Conservation (phyloP, 805 yeast species). For the Saccharomycopsis vini region DNA sequence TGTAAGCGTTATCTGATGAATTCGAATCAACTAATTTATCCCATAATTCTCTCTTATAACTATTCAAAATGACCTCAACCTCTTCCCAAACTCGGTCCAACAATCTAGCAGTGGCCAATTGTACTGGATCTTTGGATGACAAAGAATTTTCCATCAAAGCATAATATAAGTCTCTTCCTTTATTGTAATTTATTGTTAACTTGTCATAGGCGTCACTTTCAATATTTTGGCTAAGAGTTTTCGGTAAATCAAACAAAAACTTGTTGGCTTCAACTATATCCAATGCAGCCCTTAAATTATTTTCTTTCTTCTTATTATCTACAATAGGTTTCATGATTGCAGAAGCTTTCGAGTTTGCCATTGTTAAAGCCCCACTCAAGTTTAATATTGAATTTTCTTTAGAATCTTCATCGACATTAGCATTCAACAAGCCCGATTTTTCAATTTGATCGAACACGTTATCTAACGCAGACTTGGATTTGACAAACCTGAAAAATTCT, state of each 20-base stretch:
- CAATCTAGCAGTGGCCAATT: slow-evolving; percentile 28
- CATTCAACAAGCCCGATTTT: slow-evolving; percentile 25
- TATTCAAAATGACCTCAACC: slow-evolving; percentile 44
- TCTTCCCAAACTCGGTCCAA: slow-evolving; percentile 47
- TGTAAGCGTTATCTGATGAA: slow-evolving; percentile 26
- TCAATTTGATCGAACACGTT: slow-evolving; percentile 47
- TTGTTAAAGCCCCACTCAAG: slow-evolving; percentile 34
- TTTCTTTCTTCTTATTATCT: slow-evolving; percentile 39
- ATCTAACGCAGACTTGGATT: slow-evolving; percentile 55
- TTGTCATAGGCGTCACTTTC: slow-evolving; percentile 46
- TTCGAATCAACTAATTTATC: slow-evolving; percentile 31
- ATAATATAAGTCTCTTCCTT: slow-evolving; percentile 31
- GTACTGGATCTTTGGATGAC: background rate
- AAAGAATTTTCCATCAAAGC: slow-evolving; percentile 19
- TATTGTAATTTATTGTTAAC: slow-evolving; percentile 47
- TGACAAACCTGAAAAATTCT: slow-evolving; percentile 57
- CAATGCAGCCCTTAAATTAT: slow-evolving; percentile 40
- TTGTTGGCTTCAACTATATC: slow-evolving; percentile 44
- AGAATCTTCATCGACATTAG: slow-evolving; percentile 21
- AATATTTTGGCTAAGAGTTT: slow-evolving; percentile 34
- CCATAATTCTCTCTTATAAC: slow-evolving; percentile 50
- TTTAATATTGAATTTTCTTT: slow-evolving; percentile 29
- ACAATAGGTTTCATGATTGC: slow-evolving; percentile 51
- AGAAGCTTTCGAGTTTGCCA: slow-evolving; percentile 45
- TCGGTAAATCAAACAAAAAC: slow-evolving; percentile 50